Evolutionary conservation across 148 eudicot genomes (phyloP).

Genomic region (Suaeda aralocaspica): DNA sequence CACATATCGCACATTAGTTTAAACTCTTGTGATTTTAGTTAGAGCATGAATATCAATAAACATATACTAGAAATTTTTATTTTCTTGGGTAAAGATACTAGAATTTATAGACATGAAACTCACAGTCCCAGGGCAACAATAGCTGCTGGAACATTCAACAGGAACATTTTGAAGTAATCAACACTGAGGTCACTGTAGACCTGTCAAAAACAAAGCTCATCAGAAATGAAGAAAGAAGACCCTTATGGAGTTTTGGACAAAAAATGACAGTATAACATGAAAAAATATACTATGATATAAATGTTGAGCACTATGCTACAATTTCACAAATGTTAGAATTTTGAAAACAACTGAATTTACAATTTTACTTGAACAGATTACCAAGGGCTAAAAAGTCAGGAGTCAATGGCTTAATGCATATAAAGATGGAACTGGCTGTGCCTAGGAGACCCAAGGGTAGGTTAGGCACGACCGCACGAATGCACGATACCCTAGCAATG

Average conservation of each 20-base stretch:
- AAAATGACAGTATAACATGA: background rate
- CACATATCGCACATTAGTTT: background rate
- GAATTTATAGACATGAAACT: conserved; percentile 27
- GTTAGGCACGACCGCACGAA: too few species aligned
- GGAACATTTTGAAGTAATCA: conserved; percentile 87
- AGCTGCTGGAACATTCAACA: conserved; percentile 85
- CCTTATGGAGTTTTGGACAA: background rate
- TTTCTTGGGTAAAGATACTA: too few species aligned
- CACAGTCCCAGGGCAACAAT: conserved; percentile 77
- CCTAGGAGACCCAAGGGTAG: too few species aligned
- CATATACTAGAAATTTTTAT: too few species aligned
- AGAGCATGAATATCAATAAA: too few species aligned
- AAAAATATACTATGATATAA: too few species aligned
- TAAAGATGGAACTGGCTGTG: too few species aligned
- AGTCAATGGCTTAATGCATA: too few species aligned
- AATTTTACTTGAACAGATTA: too few species aligned
- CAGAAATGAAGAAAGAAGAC: background rate
- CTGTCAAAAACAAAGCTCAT: conserved; percentile 39
- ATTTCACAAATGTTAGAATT: background rate
- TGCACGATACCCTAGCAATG: too few species aligned
- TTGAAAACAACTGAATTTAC: too few species aligned
- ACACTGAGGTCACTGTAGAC: conserved; percentile 85
- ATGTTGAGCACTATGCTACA: background rate
- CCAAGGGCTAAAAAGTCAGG: too few species aligned
- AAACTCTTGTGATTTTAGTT: background rate